Evolutionary conservation across 306 rosid genomes (phyloP), one percentile per base, ranked within the genome.

Genomic region (Vigna mungo): DNA sequence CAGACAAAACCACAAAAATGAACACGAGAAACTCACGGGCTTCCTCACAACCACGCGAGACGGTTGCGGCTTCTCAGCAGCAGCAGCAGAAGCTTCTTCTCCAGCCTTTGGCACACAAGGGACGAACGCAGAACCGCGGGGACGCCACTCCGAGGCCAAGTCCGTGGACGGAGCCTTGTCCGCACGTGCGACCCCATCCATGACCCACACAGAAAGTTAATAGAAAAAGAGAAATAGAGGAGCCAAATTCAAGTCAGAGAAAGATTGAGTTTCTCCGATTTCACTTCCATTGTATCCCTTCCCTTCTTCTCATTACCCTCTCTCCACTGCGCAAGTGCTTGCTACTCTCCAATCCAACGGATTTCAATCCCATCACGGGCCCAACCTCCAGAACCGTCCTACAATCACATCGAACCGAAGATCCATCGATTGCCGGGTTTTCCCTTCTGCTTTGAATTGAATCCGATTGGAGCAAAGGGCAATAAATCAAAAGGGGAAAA

Each of bases 281-380:
- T 84, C 86, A 77, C 83, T 85, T 70, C 75, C 76, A 78, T 80
- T 71, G 20, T 56, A 70, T 17, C 54, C 56, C 65, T 71, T 21
- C 67, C 27, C 48, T 72, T 64, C 72, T 72, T 64, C 72, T 71
- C 51, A 32, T 60, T 7, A 30, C 66, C 66, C 17, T 30, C 83
- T 15, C 79, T 30, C 43, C 69, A 75, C 63, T 58, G 32, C 32
- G 27, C 65, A 27, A 59, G 41, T 13, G 78, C 81, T 55, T 44
- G 49, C 81, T 23, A 21, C 17, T 1, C 30, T 30, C 67, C 87
- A 78, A 59, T 30, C 97, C 97, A 51, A 86, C 95, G 68, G 98
- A 91, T 84, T 91, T 87, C 80, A 93, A 88, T 87, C 95, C 93
- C 98, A 93, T 93, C 88, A 74, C 71, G 44, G 44, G 18, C 39